Percentiles rank a stretch among this genome's conserved stretches.
Conservation (phyloP, 305 asterid genomes). For the Solanum hybrid region DNA sequence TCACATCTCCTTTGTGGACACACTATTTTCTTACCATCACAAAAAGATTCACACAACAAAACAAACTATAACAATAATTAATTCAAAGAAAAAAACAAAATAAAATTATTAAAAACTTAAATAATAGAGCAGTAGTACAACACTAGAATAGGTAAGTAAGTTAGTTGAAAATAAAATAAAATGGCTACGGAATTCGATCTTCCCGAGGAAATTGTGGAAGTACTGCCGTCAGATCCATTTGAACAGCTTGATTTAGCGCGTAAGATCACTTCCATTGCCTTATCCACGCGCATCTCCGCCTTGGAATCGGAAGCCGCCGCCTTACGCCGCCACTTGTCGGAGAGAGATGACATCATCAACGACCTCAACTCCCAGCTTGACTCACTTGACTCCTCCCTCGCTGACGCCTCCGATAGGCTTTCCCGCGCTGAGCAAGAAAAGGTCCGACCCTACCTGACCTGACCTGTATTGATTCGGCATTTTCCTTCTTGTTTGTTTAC, state of each 20-base stretch:
- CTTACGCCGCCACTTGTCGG: constrained; percentile 54
- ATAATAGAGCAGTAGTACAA: not conserved
- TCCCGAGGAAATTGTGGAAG: constrained; percentile 62
- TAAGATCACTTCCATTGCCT: constrained; percentile 90
- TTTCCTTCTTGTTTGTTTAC: not conserved
- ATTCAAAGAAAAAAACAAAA: not conserved
- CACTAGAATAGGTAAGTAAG: not conserved
- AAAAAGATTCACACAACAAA: not conserved
- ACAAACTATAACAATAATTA: not conserved
- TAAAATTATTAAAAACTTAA: not conserved
- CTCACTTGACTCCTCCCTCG: constrained; percentile 51
- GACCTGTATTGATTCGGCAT: not conserved
- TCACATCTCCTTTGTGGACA: not conserved
- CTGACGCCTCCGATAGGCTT: constrained; percentile 44
- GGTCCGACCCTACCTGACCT: constrained; percentile 20
- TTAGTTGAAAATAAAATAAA: not conserved
- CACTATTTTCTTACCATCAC: not conserved
- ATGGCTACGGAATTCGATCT: constrained; percentile 66
- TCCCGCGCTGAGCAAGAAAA: constrained; percentile 56
- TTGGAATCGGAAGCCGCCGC: constrained; percentile 69
- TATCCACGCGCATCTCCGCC: constrained; percentile 70
- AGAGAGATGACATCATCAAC: constrained; percentile 56
- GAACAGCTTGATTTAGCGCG: constrained; percentile 90
- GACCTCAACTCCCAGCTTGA: constrained; percentile 68
- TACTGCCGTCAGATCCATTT: constrained; percentile 80